phyloP scores from a whole-genome alignment of 2,329 filamentous ascomycete species.

The Aureobasidium sp. region DNA sequence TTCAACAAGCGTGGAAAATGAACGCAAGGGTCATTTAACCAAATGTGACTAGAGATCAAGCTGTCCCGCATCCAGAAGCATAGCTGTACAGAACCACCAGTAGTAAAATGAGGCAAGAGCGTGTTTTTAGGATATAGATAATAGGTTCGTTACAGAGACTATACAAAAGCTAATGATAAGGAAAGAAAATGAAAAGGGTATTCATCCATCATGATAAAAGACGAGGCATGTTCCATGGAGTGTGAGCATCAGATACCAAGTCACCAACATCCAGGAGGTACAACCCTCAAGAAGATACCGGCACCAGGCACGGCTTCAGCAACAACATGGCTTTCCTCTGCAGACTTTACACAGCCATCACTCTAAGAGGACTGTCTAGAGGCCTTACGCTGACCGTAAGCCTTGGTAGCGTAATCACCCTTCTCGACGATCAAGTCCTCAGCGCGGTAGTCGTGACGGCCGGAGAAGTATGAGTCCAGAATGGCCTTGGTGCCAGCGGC shows the following conservation, averaged over 20 bases:
- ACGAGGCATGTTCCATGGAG: not conserved
- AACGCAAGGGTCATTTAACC: no score
- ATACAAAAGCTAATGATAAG: constrained; percentile 12
- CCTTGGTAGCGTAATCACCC: constrained; percentile 95
- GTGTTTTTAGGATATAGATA: not conserved
- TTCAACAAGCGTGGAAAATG: no score
- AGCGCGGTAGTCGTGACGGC: constrained; percentile 86
- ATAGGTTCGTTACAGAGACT: not conserved
- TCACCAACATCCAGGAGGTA: constrained; percentile 17
- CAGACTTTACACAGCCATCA: not conserved
- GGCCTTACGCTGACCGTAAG: constrained; percentile 78
- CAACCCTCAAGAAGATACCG: constrained; percentile 10
- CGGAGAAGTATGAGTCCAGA: constrained; percentile 89
- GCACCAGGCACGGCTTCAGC: constrained; percentile 15
- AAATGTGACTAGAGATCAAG: no score
- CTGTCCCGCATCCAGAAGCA: no score
- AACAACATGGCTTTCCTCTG: not conserved
- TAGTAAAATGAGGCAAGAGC: no score
- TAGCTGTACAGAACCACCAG: no score
- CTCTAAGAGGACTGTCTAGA: constrained; percentile 11
- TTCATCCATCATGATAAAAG: constrained; percentile 15
- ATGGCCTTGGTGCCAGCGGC: constrained; percentile 77
- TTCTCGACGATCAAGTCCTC: constrained; percentile 92
- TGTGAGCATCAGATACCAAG: not conserved
- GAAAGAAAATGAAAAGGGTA: constrained; percentile 5